Evolutionary conservation across 164 flowering plant species (phyloP).

Genomic region (Macadamia tetraphylla): DNA sequence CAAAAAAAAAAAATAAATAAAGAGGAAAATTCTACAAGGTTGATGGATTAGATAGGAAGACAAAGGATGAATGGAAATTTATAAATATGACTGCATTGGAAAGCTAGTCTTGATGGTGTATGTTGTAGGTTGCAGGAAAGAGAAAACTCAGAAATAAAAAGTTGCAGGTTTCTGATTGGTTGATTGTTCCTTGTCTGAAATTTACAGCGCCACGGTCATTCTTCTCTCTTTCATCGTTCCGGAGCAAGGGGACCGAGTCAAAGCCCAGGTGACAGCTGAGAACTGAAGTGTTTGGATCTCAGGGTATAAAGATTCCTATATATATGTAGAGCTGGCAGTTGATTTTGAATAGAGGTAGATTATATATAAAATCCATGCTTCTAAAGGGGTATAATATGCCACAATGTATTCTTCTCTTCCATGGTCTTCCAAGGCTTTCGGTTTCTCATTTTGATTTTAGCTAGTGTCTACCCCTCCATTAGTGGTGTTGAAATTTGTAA

Average conservation of each 20-base stretch:
- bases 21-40: no score
- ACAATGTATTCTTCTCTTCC: slow-evolving; percentile 15
- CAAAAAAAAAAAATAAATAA: no score
- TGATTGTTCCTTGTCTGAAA: slow-evolving; percentile 1
- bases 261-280: slow-evolving; percentile 51
- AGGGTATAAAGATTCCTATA: slow-evolving; percentile 13
- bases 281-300: slow-evolving; percentile 3
- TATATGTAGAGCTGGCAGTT: slow-evolving; percentile 7
- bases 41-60: no score
- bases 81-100: no score
- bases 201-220: slow-evolving; percentile 85
- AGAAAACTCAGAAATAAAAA: no score
- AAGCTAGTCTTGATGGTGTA: no score
- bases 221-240: slow-evolving; percentile 83
- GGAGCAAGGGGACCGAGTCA: slow-evolving; percentile 93
- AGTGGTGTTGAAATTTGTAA: slow-evolving; percentile 19
- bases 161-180: background rate
- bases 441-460: slow-evolving; percentile 10
- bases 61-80: no score
- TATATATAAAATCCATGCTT: slow-evolving; percentile 8
- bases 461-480: background rate
- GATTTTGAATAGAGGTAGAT: slow-evolving; percentile 22
- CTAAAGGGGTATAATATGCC: slow-evolving; percentile 5
- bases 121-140: no score
- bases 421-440: slow-evolving; percentile 11